A percentile compares a stretch with the other conserved stretches of the same genome.
These are phyloP conservation scores for Mycosphaerella arachidis DNA, from an alignment of 2,329 filamentous ascomycete species.

Conservation along the genomic window DNA sequence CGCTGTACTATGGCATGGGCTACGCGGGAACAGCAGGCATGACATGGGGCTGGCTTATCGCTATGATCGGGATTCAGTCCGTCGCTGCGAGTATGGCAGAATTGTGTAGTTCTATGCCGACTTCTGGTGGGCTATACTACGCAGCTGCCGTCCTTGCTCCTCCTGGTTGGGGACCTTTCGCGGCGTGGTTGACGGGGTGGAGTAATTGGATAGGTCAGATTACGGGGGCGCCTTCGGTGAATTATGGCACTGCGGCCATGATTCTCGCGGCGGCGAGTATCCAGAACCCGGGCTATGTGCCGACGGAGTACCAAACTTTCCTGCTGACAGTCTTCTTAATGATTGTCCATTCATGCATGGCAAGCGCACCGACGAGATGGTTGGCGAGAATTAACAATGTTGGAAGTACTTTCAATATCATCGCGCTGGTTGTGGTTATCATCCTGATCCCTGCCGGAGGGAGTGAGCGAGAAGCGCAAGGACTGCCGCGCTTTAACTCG, in stretches of 20 bases:
- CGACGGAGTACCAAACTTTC: constrained; percentile 63
- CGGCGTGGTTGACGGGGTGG: constrained; percentile 66
- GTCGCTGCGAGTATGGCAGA: constrained; percentile 64
- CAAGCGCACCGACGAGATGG: constrained; percentile 66
- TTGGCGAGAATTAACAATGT: constrained; percentile 66
- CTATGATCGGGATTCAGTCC: constrained; percentile 67
- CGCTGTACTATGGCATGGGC: constrained; percentile 64
- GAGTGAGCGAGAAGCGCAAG: constrained; percentile 48
- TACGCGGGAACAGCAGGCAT: constrained; percentile 50
- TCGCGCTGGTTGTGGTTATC: constrained; percentile 61
- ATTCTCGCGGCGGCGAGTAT: constrained; percentile 68
- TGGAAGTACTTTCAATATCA: constrained; percentile 66
- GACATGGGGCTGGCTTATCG: constrained; percentile 73
- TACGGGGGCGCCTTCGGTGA: constrained; percentile 60
- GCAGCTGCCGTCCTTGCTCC: constrained; percentile 67
- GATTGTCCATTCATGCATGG: constrained; percentile 63
- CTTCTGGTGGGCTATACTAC: constrained; percentile 63
- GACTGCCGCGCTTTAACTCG: constrained; percentile 55
- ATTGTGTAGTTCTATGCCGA: constrained; percentile 53
- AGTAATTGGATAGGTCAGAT: constrained; percentile 65
- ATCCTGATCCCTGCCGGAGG: constrained; percentile 61
- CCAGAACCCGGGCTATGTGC: constrained; percentile 59
- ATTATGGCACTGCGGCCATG: constrained; percentile 66
- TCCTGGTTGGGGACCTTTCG: constrained; percentile 60
- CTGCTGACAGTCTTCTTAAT: constrained; percentile 64